Evolutionary conservation across 257 asterid genomes (phyloP).

Genomic region (Fraxinus anomala): DNA sequence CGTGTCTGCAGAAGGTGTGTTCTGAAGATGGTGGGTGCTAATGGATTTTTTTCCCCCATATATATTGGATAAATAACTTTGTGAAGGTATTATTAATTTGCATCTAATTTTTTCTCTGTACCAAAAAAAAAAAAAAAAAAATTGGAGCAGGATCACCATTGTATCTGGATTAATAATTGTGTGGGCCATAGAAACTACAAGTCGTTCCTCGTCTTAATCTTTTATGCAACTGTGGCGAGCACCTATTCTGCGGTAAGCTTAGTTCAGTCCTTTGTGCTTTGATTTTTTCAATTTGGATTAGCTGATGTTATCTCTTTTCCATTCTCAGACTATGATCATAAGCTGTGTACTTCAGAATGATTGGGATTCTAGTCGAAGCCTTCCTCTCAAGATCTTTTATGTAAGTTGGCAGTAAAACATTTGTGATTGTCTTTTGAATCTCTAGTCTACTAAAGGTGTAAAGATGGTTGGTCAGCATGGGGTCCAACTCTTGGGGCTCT

Average conservation of each 20-base stretch:
- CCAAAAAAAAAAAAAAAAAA: not conserved
- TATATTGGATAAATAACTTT: constrained; percentile 11
- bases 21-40: constrained; percentile 82
- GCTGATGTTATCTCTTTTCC: constrained; percentile 12
- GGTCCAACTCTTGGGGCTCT: not conserved
- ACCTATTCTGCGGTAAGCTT: constrained; percentile 64
- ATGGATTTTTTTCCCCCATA: constrained; percentile 2
- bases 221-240: constrained; percentile 70
- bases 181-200: constrained; percentile 90
- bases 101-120: not conserved
- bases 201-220: constrained; percentile 60
- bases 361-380: constrained; percentile 41
- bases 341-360: constrained; percentile 48
- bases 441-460: not conserved
- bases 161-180: constrained; percentile 90
- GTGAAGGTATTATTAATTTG: not conserved
- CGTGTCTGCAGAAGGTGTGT: constrained; percentile 94
- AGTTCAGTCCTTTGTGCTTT: constrained; percentile 12
- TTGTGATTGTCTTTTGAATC: not conserved
- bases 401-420: constrained; percentile 50
- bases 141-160: constrained; percentile 82
- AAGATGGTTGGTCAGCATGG: not conserved
- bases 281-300: constrained; percentile 9
- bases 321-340: constrained; percentile 52
- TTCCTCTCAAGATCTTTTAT: constrained; percentile 46